A percentile compares a stretch with the other conserved stretches of the same genome.
phyloP scores from a whole-genome alignment of 805 yeast species.

The Yarrowia sp. region DNA sequence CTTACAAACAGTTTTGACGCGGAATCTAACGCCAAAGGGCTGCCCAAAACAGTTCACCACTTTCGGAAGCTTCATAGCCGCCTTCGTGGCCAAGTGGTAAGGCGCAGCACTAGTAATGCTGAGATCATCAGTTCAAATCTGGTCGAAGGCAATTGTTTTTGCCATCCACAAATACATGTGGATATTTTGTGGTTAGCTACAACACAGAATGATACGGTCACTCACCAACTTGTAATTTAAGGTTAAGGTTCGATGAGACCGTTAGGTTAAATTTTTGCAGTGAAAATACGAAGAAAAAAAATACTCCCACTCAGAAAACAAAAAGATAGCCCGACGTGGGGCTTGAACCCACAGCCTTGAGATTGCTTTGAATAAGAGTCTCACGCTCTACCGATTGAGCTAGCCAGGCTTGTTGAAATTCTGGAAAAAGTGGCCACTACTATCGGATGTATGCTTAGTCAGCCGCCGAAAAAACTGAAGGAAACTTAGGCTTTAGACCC shows the following conservation, averaged over 20 bases:
- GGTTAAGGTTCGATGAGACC: slow-evolving; percentile 6
- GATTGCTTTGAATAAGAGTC: slow-evolving; percentile 20
- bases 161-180: too few relatives aligned
- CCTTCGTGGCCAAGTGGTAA: slow-evolving; percentile 28
- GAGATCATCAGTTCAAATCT: slow-evolving; percentile 26
- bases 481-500: too few relatives aligned
- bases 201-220: not conserved
- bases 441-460: not conserved
- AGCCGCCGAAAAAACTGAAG: too few relatives aligned
- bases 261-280: not conserved
- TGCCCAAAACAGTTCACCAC: not conserved
- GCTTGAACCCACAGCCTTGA: slow-evolving; percentile 28
- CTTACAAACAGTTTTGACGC: too few relatives aligned
- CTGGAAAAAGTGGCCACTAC: not conserved
- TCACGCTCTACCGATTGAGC: slow-evolving; percentile 28
- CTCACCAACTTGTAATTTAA: not conserved
- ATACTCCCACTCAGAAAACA: not conserved
- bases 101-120: slow-evolving; percentile 25
- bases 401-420: slow-evolving; percentile 3
- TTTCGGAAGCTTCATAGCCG: slow-evolving; percentile 4
- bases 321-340: slow-evolving; percentile 26
- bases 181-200: not conserved
- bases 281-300: not conserved
- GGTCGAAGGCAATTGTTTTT: slow-evolving; percentile 17
- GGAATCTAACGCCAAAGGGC: not conserved